phyloP scores from a whole-genome alignment of 192 early-diverging fungal species.

The Mortierella hygrophila region DNA sequence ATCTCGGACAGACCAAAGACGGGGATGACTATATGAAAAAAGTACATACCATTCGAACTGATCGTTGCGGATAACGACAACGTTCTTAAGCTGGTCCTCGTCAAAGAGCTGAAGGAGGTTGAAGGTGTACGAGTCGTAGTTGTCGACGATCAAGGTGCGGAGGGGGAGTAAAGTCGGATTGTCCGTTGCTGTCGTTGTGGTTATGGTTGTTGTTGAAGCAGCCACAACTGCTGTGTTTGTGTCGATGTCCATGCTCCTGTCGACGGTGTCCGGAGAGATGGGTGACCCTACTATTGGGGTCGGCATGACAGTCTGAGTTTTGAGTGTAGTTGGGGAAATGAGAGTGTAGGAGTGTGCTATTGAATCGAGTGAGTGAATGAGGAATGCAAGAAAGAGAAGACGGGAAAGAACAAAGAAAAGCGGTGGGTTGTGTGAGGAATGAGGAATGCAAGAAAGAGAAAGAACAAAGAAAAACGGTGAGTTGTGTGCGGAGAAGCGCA shows the following conservation, averaged over 20 bases:
- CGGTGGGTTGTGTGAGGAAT: background rate
- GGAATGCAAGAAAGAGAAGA: background rate
- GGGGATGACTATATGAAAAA: background rate
- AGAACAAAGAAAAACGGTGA: background rate
- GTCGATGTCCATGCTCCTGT: background rate
- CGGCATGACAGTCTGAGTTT: background rate
- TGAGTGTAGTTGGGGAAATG: background rate
- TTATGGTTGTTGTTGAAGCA: background rate
- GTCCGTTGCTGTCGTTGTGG: background rate
- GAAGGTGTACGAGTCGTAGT: conserved; percentile 98
- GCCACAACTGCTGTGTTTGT: background rate
- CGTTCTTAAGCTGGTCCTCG: conserved; percentile 56
- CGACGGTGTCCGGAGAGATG: background rate
- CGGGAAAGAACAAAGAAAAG: background rate
- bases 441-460: background rate
- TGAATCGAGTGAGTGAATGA: background rate
- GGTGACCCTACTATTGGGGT: background rate
- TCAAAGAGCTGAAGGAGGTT: conserved; percentile 87
- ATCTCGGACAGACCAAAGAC: background rate
- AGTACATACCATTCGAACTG: conserved; percentile 82
- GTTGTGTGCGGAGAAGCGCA: background rate
- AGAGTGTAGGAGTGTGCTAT: background rate
- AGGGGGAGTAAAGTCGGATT: conserved; percentile 15
- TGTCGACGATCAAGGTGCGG: conserved; percentile 89
- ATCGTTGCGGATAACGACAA: conserved; percentile 93